phyloP scores from a whole-genome alignment of 352 stramenopile species.

The Pseudoperonospora humuli region DNA sequence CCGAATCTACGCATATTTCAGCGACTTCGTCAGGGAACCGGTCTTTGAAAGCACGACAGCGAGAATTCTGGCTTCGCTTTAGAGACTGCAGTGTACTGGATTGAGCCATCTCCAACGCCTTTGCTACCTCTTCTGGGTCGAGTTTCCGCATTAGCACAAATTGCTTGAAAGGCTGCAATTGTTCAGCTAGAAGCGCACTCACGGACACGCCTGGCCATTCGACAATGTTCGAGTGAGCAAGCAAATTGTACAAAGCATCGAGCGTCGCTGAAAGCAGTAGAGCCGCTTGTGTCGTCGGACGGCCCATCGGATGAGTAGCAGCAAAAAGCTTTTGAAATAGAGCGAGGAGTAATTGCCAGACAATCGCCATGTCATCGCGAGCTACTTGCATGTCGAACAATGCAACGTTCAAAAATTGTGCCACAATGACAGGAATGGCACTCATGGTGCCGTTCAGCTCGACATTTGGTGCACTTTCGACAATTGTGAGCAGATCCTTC shows the following conservation, averaged over 20 bases:
- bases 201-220: slow-evolving; percentile 4
- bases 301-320: slow-evolving; percentile 14
- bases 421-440: slow-evolving; percentile 13
- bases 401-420: slow-evolving; percentile 29
- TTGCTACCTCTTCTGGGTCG: slow-evolving; percentile 6
- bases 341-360: slow-evolving; percentile 29
- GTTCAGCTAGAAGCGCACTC: slow-evolving; percentile 11
- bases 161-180: slow-evolving; percentile 16
- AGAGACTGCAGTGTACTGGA: slow-evolving; percentile 7
- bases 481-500: slow-evolving; percentile 34
- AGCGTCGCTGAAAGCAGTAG: slow-evolving; percentile 29
- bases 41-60: slow-evolving; percentile 9
- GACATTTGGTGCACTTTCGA: slow-evolving; percentile 6
- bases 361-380: slow-evolving; percentile 26
- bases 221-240: slow-evolving; percentile 40
- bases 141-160: slow-evolving; percentile 14
- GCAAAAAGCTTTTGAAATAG: slow-evolving; percentile 38
- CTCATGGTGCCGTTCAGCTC: slow-evolving; percentile 3
- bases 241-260: slow-evolving; percentile 36
- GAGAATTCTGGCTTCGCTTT: background rate
- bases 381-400: slow-evolving; percentile 49
- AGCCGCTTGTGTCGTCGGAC: slow-evolving; percentile 4
- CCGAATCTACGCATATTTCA: slow-evolving; percentile 7
- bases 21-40: slow-evolving; percentile 23
- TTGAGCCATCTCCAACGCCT: slow-evolving; percentile 9